Evolutionary conservation across 768 basidiomycete genomes (phyloP), one percentile per base, ranked within the genome.

Genomic region (Calocybe gangraenosa): DNA sequence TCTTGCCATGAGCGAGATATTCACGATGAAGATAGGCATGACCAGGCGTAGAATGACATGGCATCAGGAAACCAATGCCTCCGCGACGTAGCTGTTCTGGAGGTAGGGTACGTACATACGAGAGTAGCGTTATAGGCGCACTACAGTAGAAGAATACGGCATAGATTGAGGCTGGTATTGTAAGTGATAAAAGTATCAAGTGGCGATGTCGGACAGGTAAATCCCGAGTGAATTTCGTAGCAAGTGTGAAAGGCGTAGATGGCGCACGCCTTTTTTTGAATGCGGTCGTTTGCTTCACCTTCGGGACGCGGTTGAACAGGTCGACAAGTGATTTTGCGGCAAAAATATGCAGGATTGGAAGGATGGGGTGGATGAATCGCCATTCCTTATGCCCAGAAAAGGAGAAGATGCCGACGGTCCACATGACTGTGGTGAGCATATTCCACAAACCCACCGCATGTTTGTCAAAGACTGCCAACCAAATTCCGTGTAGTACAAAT

Each of bases 1-100:
- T 67, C 42, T 68, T 65, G 7, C 78, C 78, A 10, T 68, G 59
- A 17, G 77, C 79, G 7, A 91, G 72, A 39, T 85, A 74, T 19
- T 69, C 66, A 15, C 80, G 71, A 61, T 98, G 96, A 7, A 98
- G 60, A 62, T 92, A 85, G 1, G 92, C 82, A 58, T 91, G 87
- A 68, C 89, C 92, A 4, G 95, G 95, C 1, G 89, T 91, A 17
- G 94, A 96, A 66, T 99, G 95, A 52, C 96, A 99, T 8, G 96
- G 95, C 89, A 92, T 94, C 17, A 97, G 65, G 56, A 92, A 82
- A 1, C 89, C 92, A 17, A 95, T 66, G 3, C 72, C 73, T 10
- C 59, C 65, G 15, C 63, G 55, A 4, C 53, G 51, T 19, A 86
- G 66, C 15, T 81, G 68, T 7, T 68, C 58, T 3, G 62, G 51